These are phyloP conservation scores for Magnusiomyces tetraspermus DNA, from an alignment of 1,139 yeast genomes.

Conservation along the genomic window DNA sequence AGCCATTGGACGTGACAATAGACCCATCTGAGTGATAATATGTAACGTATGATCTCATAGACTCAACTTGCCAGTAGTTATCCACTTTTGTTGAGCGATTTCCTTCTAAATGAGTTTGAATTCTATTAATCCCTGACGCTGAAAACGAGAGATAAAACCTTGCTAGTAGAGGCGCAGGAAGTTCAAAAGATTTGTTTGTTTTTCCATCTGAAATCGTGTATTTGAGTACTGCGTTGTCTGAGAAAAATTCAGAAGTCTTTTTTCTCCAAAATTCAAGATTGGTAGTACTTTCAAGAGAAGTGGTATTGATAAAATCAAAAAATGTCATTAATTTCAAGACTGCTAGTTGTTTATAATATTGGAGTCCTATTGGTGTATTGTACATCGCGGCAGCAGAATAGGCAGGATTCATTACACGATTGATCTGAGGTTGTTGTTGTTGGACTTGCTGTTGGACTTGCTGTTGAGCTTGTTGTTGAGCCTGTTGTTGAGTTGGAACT, in stretches of 20 bases:
- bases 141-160: constrained; percentile 49
- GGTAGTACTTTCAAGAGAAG: constrained; percentile 32
- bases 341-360: constrained; percentile 4
- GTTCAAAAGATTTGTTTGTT: constrained; percentile 51
- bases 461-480: not conserved
- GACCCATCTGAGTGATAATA: constrained; percentile 63
- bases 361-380: not conserved
- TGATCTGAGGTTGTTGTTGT: not conserved
- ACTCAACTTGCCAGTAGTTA: constrained; percentile 55
- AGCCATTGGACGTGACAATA: constrained; percentile 50
- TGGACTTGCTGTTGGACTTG: not conserved
- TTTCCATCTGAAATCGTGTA: constrained; percentile 37
- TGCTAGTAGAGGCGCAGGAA: constrained; percentile 59
- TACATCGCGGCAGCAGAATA: not conserved
- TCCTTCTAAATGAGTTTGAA: constrained; percentile 54
- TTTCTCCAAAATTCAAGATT: constrained; percentile 42
- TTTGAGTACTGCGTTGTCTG: constrained; percentile 40
- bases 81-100: constrained; percentile 56
- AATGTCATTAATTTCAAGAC: constrained; percentile 25
- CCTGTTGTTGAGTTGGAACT: not conserved
- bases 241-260: constrained; percentile 41
- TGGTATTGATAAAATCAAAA: constrained; percentile 34
- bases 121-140: constrained; percentile 45
- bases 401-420: not conserved
- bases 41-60: constrained; percentile 46